These are phyloP conservation scores for Begonia loranthoides DNA, from an alignment of 306 rosid genomes.

Conservation along the genomic window DNA sequence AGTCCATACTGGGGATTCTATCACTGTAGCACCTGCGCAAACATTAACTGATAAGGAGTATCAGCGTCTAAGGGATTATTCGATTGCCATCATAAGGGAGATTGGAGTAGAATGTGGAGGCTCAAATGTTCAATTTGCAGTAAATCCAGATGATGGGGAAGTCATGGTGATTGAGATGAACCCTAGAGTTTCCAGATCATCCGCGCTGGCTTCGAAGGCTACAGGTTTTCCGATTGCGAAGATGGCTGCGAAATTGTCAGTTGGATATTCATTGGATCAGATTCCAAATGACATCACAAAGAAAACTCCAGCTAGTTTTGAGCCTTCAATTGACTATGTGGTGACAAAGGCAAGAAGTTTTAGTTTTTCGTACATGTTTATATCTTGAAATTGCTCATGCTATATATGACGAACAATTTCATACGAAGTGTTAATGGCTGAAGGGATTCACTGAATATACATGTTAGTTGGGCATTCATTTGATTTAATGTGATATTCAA, in stretches of 20 bases:
- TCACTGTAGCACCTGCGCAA: no score
- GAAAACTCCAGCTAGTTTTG: constrained; percentile 89
- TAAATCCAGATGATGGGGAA: constrained; percentile 47
- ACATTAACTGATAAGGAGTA: constrained; percentile 94
- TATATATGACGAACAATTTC: no score
- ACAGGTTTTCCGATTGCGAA: constrained; percentile 96
- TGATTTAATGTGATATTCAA: no score
- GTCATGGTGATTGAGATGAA: constrained; percentile 99
- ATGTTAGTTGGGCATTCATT: no score
- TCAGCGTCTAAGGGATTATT: constrained; percentile 51
- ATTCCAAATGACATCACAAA: constrained; percentile 87
- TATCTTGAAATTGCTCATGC: no score
- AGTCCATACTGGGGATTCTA: constrained; percentile 94
- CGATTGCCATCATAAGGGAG: constrained; percentile 16
- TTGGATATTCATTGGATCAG: constrained; percentile 87
- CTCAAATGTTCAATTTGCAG: constrained; percentile 93
- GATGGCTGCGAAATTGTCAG: constrained; percentile 87
- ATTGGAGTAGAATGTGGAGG: constrained; percentile 18
- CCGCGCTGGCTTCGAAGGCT: constrained; percentile 87
- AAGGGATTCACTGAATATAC: no score
- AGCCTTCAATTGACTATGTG: constrained; percentile 97
- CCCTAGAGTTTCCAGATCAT: constrained; percentile 91
- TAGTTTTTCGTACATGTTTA: no score
- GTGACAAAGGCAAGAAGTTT: constrained; percentile 57
- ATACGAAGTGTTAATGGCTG: no score